These are phyloP conservation scores for Collybiopsis confluens DNA, from an alignment of 768 basidiomycete species.

Conservation along the genomic window DNA sequence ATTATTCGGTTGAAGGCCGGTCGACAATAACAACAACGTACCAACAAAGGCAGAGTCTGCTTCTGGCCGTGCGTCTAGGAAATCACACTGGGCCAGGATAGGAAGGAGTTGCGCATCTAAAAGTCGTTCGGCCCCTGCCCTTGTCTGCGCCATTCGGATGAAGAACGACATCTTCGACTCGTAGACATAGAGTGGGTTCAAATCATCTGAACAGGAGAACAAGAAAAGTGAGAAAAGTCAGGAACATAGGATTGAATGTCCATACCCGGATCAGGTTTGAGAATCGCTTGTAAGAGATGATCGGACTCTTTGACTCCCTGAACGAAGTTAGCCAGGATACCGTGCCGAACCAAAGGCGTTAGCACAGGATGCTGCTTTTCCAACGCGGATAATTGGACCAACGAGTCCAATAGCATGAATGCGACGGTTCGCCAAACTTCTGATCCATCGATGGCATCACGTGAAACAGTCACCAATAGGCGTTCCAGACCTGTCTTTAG, in stretches of 20 bases:
- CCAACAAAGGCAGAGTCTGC: constrained; percentile 80
- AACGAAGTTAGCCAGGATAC: constrained; percentile 79
- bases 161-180: constrained; percentile 93
- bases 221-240: constrained; percentile 6
- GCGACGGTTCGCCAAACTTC: constrained; percentile 98
- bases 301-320: constrained; percentile 83
- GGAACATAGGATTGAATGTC: not conserved
- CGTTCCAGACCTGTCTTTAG: constrained; percentile 70
- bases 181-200: constrained; percentile 90
- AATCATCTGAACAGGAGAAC: constrained; percentile 45
- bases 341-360: constrained; percentile 59
- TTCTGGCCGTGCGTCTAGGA: constrained; percentile 80
- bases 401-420: constrained; percentile 83
- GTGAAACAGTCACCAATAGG: constrained; percentile 64
- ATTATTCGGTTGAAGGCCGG: constrained; percentile 3
- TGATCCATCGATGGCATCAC: constrained; percentile 93
- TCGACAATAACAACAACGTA: constrained; percentile 24
- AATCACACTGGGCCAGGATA: constrained; percentile 79
- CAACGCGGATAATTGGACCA: constrained; percentile 64
- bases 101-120: constrained; percentile 74
- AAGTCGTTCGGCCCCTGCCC: constrained; percentile 79
- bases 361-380: constrained; percentile 68
- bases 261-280: constrained; percentile 89
- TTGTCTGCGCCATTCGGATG: constrained; percentile 76
- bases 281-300: constrained; percentile 61